Base-by-base conservation (phyloP, 768 basidiomycete genomes). In the Suillus subaureus region DNA sequence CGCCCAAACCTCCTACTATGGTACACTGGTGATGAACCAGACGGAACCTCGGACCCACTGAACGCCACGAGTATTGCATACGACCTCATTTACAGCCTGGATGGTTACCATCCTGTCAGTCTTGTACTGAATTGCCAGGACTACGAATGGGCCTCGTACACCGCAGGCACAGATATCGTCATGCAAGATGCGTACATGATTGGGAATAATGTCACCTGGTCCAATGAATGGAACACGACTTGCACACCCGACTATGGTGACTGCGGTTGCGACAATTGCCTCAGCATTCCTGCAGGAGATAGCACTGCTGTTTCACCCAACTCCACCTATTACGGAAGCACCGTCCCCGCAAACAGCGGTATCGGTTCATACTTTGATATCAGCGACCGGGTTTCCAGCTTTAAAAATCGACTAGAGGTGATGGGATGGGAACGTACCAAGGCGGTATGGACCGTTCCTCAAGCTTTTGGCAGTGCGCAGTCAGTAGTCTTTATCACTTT, bases 401-500 rank as follows among this genome's bases (percentile, higher is more conserved):
- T 89, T 76, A 77, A 77, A 57, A 78, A 87, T 58, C 81, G 90
- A 26, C 70, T 89, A 18, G 83, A 85, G 66, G 80, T 84, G 57
- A 84, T 89, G 67, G 90, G 89, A 2, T 90, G 90, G 87, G 87
- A 88, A 68, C 79, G 85, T 13, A 85, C 82, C 6, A 88, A 90
- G 72, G 84, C 89, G 1, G 82, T 92, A 0, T 93, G 92, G 93
- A 87, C 88, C 2, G 92, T 93, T 1, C 90, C 91, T 0, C 92
- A 94, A 75, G 91, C 84, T 0, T 94, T 94, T 71, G 90, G 90
- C 33, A 82, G 81, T 62, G 72, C 70, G 7, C 68, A 75, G 79
- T 81, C 18, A 68, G 75, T 69, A 13, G 6, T 63, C 16, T 35
- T 70, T 57, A 4, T 15, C n/a, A 37, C 54, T n/a, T 40, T 26